Evolutionary conservation across 768 basidiomycete species (phyloP), one percentile per base, ranked within the genome.

Genomic region (Naganishia friedmannii): DNA sequence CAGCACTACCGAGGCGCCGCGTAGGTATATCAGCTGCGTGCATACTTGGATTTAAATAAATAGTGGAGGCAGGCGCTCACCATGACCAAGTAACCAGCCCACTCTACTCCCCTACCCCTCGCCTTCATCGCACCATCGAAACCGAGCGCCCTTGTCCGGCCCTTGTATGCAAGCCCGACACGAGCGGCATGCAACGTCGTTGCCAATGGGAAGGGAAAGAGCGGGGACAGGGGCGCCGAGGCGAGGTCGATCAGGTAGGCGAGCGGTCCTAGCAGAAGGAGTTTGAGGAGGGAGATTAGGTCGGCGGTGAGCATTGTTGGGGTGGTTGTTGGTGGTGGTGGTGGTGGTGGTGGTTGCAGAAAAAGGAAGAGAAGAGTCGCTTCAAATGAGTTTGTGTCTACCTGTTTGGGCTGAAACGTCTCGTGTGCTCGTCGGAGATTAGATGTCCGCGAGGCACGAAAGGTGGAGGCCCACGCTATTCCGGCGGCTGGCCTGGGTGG

Each of bases 61-160:
- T n/a, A n/a, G n/a, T n/a, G 21, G 21, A 51, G 28, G 7, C 32
- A 17, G 58, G 26, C 45, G 63, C 67, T 42, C 39, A 72, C 71
- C 71, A 72, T 72, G 28, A 66, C 46, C 55, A 72, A 45, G 56
- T 53, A 72, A 21, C 71, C 71, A 48, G 71, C 71, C 48, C 58
- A 65, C 29, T 72, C 67, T n/a, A 69, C 71, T 8, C 37, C 57
- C 29, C 45, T 37, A 13, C 67, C 60, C 45, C 45, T 68, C 4
- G 45, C 54, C 15, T 58, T 67, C 60, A 67, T 72, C 9, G 57
- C 66, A 1, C 67, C 60, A 28, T 72, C 66, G 29, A 45, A 45
- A 5, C 71, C 71, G 12, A 72, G 53, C 1, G 67, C 67, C 53
- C 48, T 66, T 23, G 53, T 34, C 17, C 71, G 58, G 9, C 58